A percentile compares a stretch with the other conserved stretches of the same genome.
phyloP scores from a whole-genome alignment of 352 stramenopile genomes.

The Phytophthora fragariae region DNA sequence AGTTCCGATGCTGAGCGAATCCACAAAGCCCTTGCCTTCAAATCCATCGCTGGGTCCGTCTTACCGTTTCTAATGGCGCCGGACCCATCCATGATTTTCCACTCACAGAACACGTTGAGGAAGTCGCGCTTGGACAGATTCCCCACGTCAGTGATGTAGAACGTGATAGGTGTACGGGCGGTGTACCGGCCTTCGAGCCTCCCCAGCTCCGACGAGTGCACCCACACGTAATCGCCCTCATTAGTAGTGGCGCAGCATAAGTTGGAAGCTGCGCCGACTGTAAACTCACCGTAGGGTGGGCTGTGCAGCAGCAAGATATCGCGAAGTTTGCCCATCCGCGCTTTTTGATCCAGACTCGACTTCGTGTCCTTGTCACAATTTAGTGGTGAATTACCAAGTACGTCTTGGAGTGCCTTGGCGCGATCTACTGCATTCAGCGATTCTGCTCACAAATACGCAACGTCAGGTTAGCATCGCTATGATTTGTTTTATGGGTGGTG shows the following conservation, averaged over 20 bases:
- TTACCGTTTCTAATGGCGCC: background rate
- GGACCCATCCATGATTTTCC: background rate
- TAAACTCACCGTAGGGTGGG: background rate
- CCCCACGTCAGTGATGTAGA: background rate
- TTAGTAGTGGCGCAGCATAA: background rate
- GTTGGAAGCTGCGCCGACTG: background rate
- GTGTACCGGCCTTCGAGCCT: background rate
- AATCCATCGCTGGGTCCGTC: background rate
- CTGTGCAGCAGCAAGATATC: background rate
- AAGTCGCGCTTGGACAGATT: background rate
- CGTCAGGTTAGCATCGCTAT: too few species aligned
- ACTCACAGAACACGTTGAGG: conserved; percentile 4
- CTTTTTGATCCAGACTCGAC: background rate
- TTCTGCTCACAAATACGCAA: too few species aligned
- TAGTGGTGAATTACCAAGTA: too few species aligned
- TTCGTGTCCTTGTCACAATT: too few species aligned
- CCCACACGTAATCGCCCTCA: background rate
- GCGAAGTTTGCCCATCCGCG: background rate
- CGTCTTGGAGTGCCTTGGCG: too few species aligned
- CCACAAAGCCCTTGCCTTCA: background rate
- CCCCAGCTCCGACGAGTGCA: background rate
- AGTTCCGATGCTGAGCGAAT: background rate
- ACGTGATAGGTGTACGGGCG: background rate
- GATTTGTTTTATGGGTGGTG: background rate
- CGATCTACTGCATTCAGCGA: too few species aligned